A percentile compares a stretch with the other conserved stretches of the same genome.
Evolutionary conservation across 805 yeast species (phyloP).

Genomic region (Saccharomyces mikatae): DNA sequence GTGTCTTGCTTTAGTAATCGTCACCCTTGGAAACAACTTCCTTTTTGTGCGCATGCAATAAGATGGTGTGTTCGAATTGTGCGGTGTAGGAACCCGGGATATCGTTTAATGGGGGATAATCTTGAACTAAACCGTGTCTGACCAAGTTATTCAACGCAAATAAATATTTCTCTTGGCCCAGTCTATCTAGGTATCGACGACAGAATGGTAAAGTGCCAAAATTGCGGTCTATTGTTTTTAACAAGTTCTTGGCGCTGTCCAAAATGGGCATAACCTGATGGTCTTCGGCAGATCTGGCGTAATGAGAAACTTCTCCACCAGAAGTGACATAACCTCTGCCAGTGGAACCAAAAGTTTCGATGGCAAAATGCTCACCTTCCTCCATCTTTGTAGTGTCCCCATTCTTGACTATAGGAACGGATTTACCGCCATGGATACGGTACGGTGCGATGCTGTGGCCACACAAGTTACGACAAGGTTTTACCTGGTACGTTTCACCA

Average conservation of each 20-base stretch:
- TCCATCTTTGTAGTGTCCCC: slow-evolving; percentile 97
- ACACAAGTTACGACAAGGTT: slow-evolving; percentile 82
- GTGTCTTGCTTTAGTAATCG: slow-evolving; percentile 49
- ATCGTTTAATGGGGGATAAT: slow-evolving; percentile 89
- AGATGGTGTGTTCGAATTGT: slow-evolving; percentile 89
- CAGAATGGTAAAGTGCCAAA: slow-evolving; percentile 97
- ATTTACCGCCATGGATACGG: slow-evolving; percentile 87
- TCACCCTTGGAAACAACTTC: slow-evolving; percentile 95
- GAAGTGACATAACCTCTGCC: slow-evolving; percentile 85
- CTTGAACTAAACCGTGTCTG: slow-evolving; percentile 79
- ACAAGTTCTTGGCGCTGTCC: slow-evolving; percentile 61
- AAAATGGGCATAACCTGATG: slow-evolving; percentile 33
- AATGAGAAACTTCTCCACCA: slow-evolving; percentile 92
- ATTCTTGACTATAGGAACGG: slow-evolving; percentile 91
- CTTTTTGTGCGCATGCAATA: slow-evolving; percentile 83
- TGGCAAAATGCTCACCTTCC: slow-evolving; percentile 96
- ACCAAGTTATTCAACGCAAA: slow-evolving; percentile 81
- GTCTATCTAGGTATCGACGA: slow-evolving; percentile 83
- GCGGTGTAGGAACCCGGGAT: slow-evolving; percentile 84
- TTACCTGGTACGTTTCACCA: slow-evolving; percentile 78
- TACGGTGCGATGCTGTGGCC: slow-evolving; percentile 89
- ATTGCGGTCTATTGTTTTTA: slow-evolving; percentile 62
- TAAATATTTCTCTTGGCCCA: slow-evolving; percentile 87
- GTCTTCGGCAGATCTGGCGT: slow-evolving; percentile 50
- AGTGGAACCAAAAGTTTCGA: slow-evolving; percentile 95